Conservation (phyloP, 1,284 basidiomycete genomes). For the Apiotrichum gamsii region DNA sequence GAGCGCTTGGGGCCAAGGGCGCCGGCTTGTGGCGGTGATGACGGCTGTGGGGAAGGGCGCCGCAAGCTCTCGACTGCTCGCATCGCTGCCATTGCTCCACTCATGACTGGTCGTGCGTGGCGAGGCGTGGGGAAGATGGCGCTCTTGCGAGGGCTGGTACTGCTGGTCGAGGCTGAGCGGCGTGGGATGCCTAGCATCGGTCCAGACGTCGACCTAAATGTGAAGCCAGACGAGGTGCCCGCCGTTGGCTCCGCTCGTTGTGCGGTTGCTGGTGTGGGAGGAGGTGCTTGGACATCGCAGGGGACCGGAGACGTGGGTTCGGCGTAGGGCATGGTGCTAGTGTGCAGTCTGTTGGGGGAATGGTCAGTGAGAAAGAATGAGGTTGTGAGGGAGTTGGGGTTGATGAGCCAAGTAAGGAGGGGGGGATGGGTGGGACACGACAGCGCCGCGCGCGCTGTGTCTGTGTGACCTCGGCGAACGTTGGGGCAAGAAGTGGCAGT, state of each 20-base stretch:
- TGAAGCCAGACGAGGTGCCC: too few species aligned
- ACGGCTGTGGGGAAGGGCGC: neutral
- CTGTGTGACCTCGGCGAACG: too few species aligned
- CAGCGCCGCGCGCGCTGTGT: too few species aligned
- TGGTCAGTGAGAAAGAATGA: too few species aligned
- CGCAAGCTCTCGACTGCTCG: conserved; percentile 1
- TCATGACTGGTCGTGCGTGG: neutral
- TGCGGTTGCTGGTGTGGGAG: neutral
- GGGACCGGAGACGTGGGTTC: conserved; percentile 36
- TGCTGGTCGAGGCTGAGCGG: conserved; percentile 24
- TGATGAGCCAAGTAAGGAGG: too few species aligned
- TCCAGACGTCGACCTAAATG: conserved; percentile 11
- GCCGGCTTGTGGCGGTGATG: neutral
- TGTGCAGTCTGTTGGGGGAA: too few species aligned
- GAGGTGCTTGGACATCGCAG: conserved; percentile 27
- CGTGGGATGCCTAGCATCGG: conserved; percentile 41
- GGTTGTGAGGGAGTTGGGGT: too few species aligned
- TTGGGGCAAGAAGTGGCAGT: too few species aligned
- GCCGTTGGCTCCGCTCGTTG: too few species aligned
- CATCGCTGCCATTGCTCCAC: conserved; percentile 8
- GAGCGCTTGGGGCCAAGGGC: neutral
- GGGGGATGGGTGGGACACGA: too few species aligned
- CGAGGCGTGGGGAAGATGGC: neutral
- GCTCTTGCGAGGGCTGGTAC: neutral
- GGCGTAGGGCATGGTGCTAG: conserved; percentile 42